Evolutionary conservation across 2,329 filamentous ascomycete species (phyloP).

Genomic region (Pyricularia grisea): DNA sequence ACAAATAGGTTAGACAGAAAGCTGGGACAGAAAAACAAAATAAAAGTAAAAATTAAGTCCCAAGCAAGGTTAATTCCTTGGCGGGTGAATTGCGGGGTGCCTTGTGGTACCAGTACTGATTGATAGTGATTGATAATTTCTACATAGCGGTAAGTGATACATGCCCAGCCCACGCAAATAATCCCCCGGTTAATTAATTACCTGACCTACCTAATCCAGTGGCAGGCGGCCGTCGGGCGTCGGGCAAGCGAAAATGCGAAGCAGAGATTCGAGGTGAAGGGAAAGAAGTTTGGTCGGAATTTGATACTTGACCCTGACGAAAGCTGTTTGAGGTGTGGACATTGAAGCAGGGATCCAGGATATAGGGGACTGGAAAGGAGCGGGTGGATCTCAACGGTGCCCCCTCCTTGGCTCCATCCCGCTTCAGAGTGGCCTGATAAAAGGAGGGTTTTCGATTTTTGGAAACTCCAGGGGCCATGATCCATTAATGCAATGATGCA

Average conservation of each 20-base stretch:
- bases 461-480: neutral
- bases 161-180: neutral
- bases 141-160: neutral
- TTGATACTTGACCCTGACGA: constrained; percentile 21
- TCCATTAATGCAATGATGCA: neutral
- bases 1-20: neutral
- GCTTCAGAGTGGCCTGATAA: constrained; percentile 5
- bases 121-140: no score
- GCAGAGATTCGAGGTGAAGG: neutral
- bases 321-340: constrained; percentile 15
- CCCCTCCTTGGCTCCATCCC: neutral
- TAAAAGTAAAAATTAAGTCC: neutral
- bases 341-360: constrained; percentile 7
- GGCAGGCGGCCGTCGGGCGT: neutral
- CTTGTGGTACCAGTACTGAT: neutral
- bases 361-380: neutral
- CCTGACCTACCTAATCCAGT: neutral
- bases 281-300: neutral
- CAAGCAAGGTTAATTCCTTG: neutral
- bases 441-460: neutral
- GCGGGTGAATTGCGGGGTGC: neutral
- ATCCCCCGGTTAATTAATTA: neutral
- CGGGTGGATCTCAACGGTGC: neutral
- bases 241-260: neutral
- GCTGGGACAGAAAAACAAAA: neutral